Evolutionary conservation across 1,139 yeast species (phyloP), one percentile per base, ranked within the genome.

Genomic region (Geotrichum candidum): DNA sequence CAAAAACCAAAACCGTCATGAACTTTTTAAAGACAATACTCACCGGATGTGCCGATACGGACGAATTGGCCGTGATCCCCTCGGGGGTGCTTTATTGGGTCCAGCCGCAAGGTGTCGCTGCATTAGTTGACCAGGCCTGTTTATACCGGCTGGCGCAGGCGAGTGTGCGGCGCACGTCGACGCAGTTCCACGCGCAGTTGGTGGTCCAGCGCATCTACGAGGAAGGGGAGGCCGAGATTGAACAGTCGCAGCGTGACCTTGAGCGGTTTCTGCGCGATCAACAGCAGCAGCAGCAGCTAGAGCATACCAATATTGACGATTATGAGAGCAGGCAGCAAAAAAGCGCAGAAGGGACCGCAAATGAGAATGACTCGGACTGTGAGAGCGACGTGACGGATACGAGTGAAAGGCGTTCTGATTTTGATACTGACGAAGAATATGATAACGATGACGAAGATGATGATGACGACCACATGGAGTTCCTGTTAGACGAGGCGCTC

Each of bases 111-210:
- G 81, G 80, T 18, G 88, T 96, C 7, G 97, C 97, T 96, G 15
- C 90, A 25, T 25, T 90, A 72, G 94, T 96, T 2, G 91, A 86
- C 41, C 79, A 86, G 54, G 98, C 92, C 73, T 90, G 97, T 72
- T 80, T 94, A 51, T 78, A 71, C 73, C 87, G 84, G 15, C 29
- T 55, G 68, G 94, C 96, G 0, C 84, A 84, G 59, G 85, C 94
- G 18, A 78, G 85, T 1, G 84, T 94, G 59, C 81, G 91, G 56
- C 83, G 82, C 65, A 87, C 94, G 1, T 79, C 87, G 1, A 80
- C 84, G 6, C 85, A 86, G 11, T 87, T 76, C 70, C 81, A 82
- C 68, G 88, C 86, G 71, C 94, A 89, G 68, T 76, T 94, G 57
- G 86, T 87, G 23, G 83, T 92, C 46, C 84, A 84, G 62, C 82